Percentiles rank a stretch among this genome's conserved stretches.
Evolutionary conservation across 768 basidiomycete genomes (phyloP).

Genomic region (Cyclocybe cylindracea): DNA sequence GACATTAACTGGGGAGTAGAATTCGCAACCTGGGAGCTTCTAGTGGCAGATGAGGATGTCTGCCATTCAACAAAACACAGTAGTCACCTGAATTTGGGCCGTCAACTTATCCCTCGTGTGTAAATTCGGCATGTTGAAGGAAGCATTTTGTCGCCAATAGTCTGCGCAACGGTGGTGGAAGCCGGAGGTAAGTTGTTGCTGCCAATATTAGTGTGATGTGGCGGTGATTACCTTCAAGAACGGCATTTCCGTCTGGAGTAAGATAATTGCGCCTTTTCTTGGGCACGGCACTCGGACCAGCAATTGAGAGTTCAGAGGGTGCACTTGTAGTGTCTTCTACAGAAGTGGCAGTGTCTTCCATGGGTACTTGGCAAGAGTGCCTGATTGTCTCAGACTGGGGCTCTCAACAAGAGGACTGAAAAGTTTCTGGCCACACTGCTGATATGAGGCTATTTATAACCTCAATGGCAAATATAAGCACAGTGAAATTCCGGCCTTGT

Average conservation of each 20-base stretch:
- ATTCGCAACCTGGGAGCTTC: background rate
- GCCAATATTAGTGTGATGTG: background rate
- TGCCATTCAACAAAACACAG: background rate
- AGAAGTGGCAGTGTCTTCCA: too few relatives aligned
- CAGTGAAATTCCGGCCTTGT: too few relatives aligned
- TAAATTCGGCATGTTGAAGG: constrained; percentile 1
- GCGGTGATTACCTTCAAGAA: constrained; percentile 10
- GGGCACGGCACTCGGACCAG: too few relatives aligned
- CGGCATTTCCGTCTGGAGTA: background rate
- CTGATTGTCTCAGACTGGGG: too few relatives aligned
- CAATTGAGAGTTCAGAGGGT: too few relatives aligned
- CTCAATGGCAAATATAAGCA: too few relatives aligned
- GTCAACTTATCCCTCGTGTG: constrained; percentile 5
- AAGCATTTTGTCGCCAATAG: constrained; percentile 7
- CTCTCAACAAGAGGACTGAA: too few relatives aligned
- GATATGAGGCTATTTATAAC: too few relatives aligned
- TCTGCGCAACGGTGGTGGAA: constrained; percentile 4
- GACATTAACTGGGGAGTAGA: too few relatives aligned
- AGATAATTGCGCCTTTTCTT: background rate
- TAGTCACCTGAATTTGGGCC: constrained; percentile 11
- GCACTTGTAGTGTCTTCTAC: too few relatives aligned
- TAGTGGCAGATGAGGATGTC: background rate
- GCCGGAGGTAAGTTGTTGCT: background rate
- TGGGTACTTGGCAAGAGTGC: too few relatives aligned
- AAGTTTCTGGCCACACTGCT: too few relatives aligned